Evolutionary conservation across 352 stramenopile genomes (phyloP).

Genomic region (Globisporangium yorkense): DNA sequence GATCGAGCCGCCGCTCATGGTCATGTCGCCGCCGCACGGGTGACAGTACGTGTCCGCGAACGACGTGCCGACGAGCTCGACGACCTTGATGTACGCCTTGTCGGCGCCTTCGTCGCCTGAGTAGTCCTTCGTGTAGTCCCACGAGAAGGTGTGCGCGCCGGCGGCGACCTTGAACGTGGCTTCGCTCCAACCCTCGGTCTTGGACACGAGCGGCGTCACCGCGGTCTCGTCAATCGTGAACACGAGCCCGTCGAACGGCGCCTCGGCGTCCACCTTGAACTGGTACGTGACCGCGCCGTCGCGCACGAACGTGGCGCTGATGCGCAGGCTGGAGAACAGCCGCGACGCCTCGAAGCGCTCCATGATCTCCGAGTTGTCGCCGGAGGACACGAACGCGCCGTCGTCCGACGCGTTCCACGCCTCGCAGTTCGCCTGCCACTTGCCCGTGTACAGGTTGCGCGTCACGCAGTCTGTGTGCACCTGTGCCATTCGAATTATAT

Average conservation of each 20-base stretch:
- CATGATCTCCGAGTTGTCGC: slow-evolving; percentile 66
- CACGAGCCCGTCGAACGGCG: slow-evolving; percentile 67
- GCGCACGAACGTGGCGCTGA: slow-evolving; percentile 73
- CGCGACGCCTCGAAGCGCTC: slow-evolving; percentile 52
- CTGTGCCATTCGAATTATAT: slow-evolving; percentile 5
- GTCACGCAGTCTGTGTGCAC: slow-evolving; percentile 70
- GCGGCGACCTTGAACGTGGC: slow-evolving; percentile 40
- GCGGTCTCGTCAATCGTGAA: slow-evolving; percentile 70
- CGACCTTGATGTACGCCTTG: slow-evolving; percentile 66
- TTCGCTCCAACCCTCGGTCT: slow-evolving; percentile 69
- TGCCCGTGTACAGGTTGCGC: slow-evolving; percentile 68
- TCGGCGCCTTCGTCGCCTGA: slow-evolving; percentile 60
- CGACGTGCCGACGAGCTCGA: slow-evolving; percentile 78
- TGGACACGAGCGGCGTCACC: slow-evolving; percentile 43
- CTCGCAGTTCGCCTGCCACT: slow-evolving; percentile 73
- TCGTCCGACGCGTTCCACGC: slow-evolving; percentile 53
- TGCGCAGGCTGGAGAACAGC: slow-evolving; percentile 68
- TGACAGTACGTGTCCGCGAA: slow-evolving; percentile 71
- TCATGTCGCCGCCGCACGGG: slow-evolving; percentile 72
- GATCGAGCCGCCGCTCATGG: slow-evolving; percentile 64
- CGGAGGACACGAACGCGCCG: slow-evolving; percentile 57
- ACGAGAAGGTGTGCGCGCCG: slow-evolving; percentile 65
- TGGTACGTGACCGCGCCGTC: slow-evolving; percentile 73
- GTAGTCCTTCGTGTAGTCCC: slow-evolving; percentile 83
- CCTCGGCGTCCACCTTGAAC: slow-evolving; percentile 67